Conservation (phyloP, 805 yeast genomes). For the Tetrapisispora fleetii region DNA sequence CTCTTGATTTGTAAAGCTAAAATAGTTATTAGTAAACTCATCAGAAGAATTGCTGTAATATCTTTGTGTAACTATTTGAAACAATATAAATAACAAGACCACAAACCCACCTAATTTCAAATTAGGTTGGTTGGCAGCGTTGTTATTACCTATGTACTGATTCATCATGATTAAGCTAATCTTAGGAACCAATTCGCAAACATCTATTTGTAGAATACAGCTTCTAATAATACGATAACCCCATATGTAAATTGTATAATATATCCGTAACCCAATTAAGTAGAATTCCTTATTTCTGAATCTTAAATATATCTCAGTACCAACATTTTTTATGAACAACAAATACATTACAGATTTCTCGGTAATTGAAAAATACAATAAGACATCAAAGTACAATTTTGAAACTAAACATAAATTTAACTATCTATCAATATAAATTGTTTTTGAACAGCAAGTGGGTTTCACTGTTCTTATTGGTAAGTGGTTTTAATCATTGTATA, state of each 20-base stretch:
- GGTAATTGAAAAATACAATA: no score
- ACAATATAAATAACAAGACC: constrained; percentile 1
- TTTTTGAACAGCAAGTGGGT: no score
- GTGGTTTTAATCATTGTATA: no score
- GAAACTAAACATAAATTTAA: no score
- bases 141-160: neutral
- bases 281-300: no score
- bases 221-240: no score
- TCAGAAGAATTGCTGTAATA: neutral
- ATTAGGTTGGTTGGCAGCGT: neutral
- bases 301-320: no score
- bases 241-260: no score
- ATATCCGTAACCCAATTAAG: no score
- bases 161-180: neutral
- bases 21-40: neutral
- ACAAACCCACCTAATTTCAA: neutral
- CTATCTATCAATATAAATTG: no score
- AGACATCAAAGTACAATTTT: no score
- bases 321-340: neutral
- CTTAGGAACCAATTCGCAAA: neutral
- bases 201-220: neutral
- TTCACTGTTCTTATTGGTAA: no score
- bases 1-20: neutral
- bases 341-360: neutral
- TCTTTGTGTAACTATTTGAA: constrained; percentile 3